Conservation (phyloP, 31 red algal genomes). For the Asparagopsis taxiformis region DNA sequence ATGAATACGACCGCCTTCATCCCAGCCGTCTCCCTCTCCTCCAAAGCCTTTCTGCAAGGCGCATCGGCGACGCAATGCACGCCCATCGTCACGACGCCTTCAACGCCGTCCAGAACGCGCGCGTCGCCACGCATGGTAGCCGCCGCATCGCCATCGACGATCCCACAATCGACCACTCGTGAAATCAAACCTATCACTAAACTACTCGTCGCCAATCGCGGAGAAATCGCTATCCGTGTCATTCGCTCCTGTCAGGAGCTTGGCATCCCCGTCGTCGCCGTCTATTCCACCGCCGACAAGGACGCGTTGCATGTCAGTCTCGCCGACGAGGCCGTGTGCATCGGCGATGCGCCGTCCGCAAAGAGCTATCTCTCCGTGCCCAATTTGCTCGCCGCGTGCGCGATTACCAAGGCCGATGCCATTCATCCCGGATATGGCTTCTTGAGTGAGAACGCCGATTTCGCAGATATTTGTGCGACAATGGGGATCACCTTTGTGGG, state of each 20-base stretch:
- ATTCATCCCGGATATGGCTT: conserved; percentile 99
- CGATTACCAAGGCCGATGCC: conserved; percentile 73
- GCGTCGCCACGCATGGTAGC: background rate
- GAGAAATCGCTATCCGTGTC: conserved; percentile 97
- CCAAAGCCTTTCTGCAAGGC: no score
- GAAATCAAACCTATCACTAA: conserved; percentile 37
- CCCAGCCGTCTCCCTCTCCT: no score
- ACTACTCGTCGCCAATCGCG: conserved; percentile 97
- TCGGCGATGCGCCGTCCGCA: conserved; percentile 71
- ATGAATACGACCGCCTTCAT: no score
- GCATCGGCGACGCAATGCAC: no score
- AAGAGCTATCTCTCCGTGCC: conserved; percentile 83
- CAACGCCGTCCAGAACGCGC: background rate
- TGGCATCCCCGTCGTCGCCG: conserved; percentile 84
- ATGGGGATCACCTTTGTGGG: conserved; percentile 81
- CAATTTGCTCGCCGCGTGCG: conserved; percentile 68
- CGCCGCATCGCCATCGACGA: conserved; percentile 4
- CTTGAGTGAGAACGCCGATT: conserved; percentile 92
- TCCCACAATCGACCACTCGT: background rate
- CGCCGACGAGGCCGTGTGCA: conserved; percentile 90
- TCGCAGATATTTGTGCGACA: conserved; percentile 64
- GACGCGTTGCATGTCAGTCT: conserved; percentile 83
- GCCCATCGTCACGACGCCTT: no score
- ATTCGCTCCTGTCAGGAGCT: conserved; percentile 92
- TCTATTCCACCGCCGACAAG: conserved; percentile 84